Base-by-base conservation (phyloP, 192 early-diverging fungal species). In the Cetraspora pellucida region DNA sequence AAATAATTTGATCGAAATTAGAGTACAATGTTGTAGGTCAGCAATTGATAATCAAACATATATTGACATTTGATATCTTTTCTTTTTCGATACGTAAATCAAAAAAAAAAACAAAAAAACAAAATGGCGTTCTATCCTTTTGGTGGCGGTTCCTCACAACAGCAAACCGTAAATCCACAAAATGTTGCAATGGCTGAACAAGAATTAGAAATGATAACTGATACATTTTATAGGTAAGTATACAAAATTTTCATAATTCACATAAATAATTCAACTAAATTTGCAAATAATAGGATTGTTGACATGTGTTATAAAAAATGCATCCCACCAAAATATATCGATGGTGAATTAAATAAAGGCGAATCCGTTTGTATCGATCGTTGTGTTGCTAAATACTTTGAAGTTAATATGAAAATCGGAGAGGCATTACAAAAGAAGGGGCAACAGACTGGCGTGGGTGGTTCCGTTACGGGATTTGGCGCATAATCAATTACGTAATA, bases 321-420 rank as follows among this genome's bases (percentile, higher is more conserved):
- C 81, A 90, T 97, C 66, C 89, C 93, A 25, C 82, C 87, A 79
- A 87, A 87, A 50, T 97, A 97, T 77, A 85, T 83, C 72, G 94
- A 95, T 74, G 86, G 83, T 58, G 91, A 93, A 65, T 84, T 97
- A 74, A 93, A 93, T 78, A 97, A 97, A 84, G 95, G 94, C 69
- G 95, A 97, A 83, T 89, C 90, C 10, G 93, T 95, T 28, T 97
- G 95, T 81, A 86, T 93, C 50, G 95, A 97, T 80, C 91, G 95
- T 55, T 97, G 95, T 67, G 93, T 93, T 9, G 81, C 90, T 37
- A 97, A 97, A 85, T 97, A 91, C 82, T 91, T 95, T 82, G 91
- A 91, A 65, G 89, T 95, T 73, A 91, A 93, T 78, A 87, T 37
- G 25, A 75, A 75, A 58, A 43, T 75, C 49, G 61, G 74, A 2